Evolutionary conservation across 192 early-diverging fungal species (phyloP).

Genomic region (Backusella sp.): DNA sequence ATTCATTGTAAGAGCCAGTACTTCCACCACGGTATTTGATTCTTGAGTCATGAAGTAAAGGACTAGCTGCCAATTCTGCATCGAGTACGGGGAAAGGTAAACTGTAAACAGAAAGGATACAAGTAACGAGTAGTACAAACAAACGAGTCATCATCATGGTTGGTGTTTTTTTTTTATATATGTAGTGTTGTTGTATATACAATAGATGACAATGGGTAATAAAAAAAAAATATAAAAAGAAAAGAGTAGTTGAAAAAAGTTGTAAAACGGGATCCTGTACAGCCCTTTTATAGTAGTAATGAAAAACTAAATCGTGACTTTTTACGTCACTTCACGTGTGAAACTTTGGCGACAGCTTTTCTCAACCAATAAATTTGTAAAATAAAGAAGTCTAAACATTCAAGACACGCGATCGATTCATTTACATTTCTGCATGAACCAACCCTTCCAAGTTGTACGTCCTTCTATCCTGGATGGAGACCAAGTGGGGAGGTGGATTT

Average conservation of each 20-base stretch:
- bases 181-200: not conserved
- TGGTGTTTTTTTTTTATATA: not conserved
- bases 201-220: not conserved
- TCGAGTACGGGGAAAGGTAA: conserved; percentile 27
- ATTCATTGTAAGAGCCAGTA: not conserved
- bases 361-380: no score
- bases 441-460: no score
- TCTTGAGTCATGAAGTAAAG: conserved; percentile 25
- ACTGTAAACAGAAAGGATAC: conserved; percentile 1
- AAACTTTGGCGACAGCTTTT: no score
- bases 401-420: no score
- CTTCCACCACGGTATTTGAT: conserved; percentile 9
- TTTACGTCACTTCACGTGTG: no score
- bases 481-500: no score
- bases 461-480: no score
- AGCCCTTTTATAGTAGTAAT: no score
- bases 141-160: not conserved
- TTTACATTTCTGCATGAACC: no score
- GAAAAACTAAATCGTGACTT: no score
- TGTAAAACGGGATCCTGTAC: no score
- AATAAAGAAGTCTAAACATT: no score
- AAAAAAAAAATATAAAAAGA: not conserved
- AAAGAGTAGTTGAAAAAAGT: not conserved
- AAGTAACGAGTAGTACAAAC: not conserved
- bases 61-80: conserved; percentile 25